A percentile compares a stretch with the other conserved stretches of the same genome.
Evolutionary conservation across 257 asterid species (phyloP).

Genomic region (Cynanchum wilfordii): DNA sequence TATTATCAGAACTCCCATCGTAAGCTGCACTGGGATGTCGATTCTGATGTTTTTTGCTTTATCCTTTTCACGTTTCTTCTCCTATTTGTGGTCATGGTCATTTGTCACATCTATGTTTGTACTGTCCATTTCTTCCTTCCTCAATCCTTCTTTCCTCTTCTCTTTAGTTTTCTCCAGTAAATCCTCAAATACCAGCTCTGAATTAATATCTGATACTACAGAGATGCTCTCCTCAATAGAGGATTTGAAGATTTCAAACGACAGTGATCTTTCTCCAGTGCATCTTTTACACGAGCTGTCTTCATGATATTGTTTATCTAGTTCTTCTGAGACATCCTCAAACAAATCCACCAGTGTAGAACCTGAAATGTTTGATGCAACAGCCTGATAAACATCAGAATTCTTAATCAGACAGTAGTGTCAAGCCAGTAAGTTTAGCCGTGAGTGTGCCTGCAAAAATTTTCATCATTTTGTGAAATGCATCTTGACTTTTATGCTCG

Average conservation of each 20-base stretch:
- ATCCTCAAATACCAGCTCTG: conserved; percentile 83
- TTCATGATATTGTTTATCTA: conserved; percentile 83
- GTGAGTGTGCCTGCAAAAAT: conserved; percentile 70
- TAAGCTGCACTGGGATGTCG: conserved; percentile 69
- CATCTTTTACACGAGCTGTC: conserved; percentile 72
- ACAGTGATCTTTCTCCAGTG: conserved; percentile 65
- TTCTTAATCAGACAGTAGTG: conserved; percentile 79
- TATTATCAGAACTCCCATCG: conserved; percentile 75
- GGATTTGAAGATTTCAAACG: conserved; percentile 70
- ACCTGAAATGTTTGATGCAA: conserved; percentile 75
- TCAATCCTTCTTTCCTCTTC: conserved; percentile 58
- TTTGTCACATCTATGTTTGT: conserved; percentile 47
- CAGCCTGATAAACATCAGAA: conserved; percentile 71
- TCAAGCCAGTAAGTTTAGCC: conserved; percentile 88
- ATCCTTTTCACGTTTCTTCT: conserved; percentile 69
- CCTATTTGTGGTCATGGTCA: conserved; percentile 57
- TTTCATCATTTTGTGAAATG: conserved; percentile 81
- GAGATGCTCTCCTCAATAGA: conserved; percentile 43
- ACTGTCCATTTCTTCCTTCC: conserved; percentile 57
- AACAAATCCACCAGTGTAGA: conserved; percentile 92
- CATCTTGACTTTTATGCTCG: conserved; percentile 93
- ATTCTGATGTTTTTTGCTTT: conserved; percentile 81
- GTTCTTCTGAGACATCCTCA: conserved; percentile 74
- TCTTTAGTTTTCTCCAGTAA: conserved; percentile 89
- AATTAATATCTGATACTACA: conserved; percentile 62